Evolutionary conservation across 2,329 filamentous ascomycete species (phyloP).

Genomic region (Beauveria varroae): DNA sequence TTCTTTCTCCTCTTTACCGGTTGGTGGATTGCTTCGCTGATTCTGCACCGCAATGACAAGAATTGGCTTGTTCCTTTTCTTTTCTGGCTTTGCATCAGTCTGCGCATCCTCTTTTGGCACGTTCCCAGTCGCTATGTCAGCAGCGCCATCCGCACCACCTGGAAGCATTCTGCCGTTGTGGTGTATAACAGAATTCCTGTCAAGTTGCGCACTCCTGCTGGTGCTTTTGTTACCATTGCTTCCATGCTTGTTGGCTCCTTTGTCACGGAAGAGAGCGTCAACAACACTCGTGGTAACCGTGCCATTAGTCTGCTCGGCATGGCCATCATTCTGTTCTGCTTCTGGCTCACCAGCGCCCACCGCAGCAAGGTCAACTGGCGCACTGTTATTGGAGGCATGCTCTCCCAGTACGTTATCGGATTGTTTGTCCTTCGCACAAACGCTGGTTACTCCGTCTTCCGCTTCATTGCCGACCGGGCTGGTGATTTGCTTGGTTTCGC

Average conservation of each 20-base stretch:
- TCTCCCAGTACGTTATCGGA: slow-evolving; percentile 80
- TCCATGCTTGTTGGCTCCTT: slow-evolving; percentile 76
- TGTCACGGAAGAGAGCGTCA: slow-evolving; percentile 58
- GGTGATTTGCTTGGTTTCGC: slow-evolving; percentile 70
- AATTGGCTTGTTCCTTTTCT: slow-evolving; percentile 84
- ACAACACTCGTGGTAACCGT: slow-evolving; percentile 75
- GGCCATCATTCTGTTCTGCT: slow-evolving; percentile 55
- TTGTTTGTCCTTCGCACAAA: slow-evolving; percentile 78
- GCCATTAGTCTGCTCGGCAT: slow-evolving; percentile 76
- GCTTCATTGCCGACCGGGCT: slow-evolving; percentile 73
- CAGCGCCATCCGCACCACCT: slow-evolving; percentile 57
- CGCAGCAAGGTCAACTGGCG: slow-evolving; percentile 61
- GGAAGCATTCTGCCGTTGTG: slow-evolving; percentile 56
- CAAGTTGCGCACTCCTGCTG: slow-evolving; percentile 55
- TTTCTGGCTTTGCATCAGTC: slow-evolving; percentile 64
- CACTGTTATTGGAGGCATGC: slow-evolving; percentile 81
- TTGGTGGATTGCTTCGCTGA: slow-evolving; percentile 72
- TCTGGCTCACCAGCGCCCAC: slow-evolving; percentile 67
- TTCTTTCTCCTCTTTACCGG: slow-evolving; percentile 38
- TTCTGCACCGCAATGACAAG: slow-evolving; percentile 62
- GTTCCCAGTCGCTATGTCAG: slow-evolving; percentile 61
- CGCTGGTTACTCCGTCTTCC: slow-evolving; percentile 84
- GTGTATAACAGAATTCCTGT: slow-evolving; percentile 57
- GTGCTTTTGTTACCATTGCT: slow-evolving; percentile 55
- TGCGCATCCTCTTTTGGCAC: slow-evolving; percentile 69